phyloP scores from a whole-genome alignment of 306 rosid genomes.

The Arachis hypogaea region DNA sequence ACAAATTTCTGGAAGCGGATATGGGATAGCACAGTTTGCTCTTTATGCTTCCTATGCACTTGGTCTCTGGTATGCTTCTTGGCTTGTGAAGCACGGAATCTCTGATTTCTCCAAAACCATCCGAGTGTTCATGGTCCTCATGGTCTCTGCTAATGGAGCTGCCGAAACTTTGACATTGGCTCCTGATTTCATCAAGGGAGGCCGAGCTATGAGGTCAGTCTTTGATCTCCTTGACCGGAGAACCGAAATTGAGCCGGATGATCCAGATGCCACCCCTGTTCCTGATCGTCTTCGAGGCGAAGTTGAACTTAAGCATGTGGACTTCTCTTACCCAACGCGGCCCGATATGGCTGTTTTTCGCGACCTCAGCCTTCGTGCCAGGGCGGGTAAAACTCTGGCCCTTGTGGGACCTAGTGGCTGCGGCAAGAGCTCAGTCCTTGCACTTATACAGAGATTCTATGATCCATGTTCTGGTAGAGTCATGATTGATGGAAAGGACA shows the following conservation, averaged over 20 bases:
- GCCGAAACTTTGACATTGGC: slow-evolving; percentile 97
- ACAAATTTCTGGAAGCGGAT: slow-evolving; percentile 96
- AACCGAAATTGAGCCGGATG: slow-evolving; percentile 98
- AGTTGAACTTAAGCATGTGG: slow-evolving; percentile 91
- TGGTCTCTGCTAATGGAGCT: slow-evolving; percentile 99
- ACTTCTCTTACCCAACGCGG: slow-evolving; percentile 87
- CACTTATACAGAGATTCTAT: slow-evolving; percentile 83
- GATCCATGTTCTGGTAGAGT: slow-evolving; percentile 93
- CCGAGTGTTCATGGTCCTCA: slow-evolving; percentile 93
- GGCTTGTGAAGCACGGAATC: slow-evolving; percentile 97
- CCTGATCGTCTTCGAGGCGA: slow-evolving; percentile 94
- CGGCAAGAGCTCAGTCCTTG: slow-evolving; percentile 93
- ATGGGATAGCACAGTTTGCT: slow-evolving; percentile 92
- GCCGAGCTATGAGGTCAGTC: slow-evolving; percentile 94
- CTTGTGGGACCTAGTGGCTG: slow-evolving; percentile 99
- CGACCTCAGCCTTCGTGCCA: slow-evolving; percentile 85
- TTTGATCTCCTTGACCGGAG: slow-evolving; percentile 93
- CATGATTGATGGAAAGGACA: slow-evolving; percentile 89
- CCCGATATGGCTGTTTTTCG: slow-evolving; percentile 90
- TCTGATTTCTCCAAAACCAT: slow-evolving; percentile 95
- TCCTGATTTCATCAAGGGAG: slow-evolving; percentile 98
- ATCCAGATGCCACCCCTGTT: slow-evolving; percentile 71
- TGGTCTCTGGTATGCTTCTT: slow-evolving; percentile 99
- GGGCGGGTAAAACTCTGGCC: slow-evolving; percentile 96
- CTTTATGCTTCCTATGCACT: slow-evolving; percentile 96